phyloP scores from a whole-genome alignment of 352 stramenopile species.

The Phytophthora quininea region DNA sequence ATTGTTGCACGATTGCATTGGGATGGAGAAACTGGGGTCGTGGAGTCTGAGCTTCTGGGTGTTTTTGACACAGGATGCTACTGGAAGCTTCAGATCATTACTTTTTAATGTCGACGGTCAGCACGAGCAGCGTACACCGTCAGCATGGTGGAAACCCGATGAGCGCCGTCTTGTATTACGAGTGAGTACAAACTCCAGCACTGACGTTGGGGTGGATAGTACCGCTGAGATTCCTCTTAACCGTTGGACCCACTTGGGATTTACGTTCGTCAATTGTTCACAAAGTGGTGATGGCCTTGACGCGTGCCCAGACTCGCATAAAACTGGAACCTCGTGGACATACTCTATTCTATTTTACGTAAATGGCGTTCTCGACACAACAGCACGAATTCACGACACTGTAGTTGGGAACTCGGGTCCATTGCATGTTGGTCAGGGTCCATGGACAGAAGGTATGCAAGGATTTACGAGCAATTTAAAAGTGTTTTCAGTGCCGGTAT shows the following conservation, averaged over 20 bases:
- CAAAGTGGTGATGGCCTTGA: neutral
- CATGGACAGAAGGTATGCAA: conserved; percentile 67
- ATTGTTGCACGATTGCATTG: conserved; percentile 48
- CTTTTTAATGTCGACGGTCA: conserved; percentile 85
- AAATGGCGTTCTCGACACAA: conserved; percentile 63
- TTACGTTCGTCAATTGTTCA: conserved; percentile 75
- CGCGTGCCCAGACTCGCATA: conserved; percentile 14
- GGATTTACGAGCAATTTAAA: conserved; percentile 70
- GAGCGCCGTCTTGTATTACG: conserved; percentile 67
- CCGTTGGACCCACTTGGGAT: conserved; percentile 72
- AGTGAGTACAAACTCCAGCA: conserved; percentile 59
- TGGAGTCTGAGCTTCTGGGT: conserved; percentile 80
- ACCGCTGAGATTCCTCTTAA: conserved; percentile 44
- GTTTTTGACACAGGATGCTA: conserved; percentile 60
- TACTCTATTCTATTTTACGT: conserved; percentile 65
- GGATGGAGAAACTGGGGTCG: conserved; percentile 37
- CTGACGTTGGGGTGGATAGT: conserved; percentile 70
- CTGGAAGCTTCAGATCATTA: conserved; percentile 64
- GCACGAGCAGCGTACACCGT: conserved; percentile 74
- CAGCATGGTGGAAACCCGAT: conserved; percentile 80
- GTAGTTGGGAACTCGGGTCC: conserved; percentile 62
- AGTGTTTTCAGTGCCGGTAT: conserved; percentile 44
- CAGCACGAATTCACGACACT: conserved; percentile 46
- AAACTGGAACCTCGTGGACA: conserved; percentile 20
- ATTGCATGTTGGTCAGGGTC: conserved; percentile 69